Percentiles rank a stretch among this genome's conserved stretches.
Evolutionary conservation across 768 basidiomycete species (phyloP).

Genomic region (Psilocybe tampanensis): DNA sequence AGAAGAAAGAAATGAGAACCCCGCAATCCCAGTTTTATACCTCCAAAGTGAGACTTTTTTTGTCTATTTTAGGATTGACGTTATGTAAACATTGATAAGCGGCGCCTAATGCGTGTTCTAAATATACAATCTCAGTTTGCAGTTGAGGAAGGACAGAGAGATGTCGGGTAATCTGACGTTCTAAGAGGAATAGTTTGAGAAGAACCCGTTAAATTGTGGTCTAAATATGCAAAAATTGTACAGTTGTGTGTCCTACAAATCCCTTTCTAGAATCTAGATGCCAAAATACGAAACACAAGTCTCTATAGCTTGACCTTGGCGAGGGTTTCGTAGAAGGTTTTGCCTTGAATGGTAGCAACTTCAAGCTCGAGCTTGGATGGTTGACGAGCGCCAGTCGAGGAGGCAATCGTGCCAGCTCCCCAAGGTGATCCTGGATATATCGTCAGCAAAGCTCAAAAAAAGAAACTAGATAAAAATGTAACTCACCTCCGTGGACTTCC

Average conservation of each 20-base stretch:
- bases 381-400: slow-evolving; percentile 57
- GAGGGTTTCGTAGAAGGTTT: slow-evolving; percentile 52
- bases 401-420: slow-evolving; percentile 76
- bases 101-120: too few species aligned
- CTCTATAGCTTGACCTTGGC: slow-evolving; percentile 42
- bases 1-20: not conserved
- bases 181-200: too few species aligned
- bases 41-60: not conserved
- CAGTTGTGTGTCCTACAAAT: too few species aligned
- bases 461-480: not conserved
- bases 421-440: slow-evolving; percentile 64
- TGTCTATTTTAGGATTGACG: too few species aligned
- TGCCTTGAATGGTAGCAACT: slow-evolving; percentile 60
- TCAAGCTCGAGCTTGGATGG: slow-evolving; percentile 59
- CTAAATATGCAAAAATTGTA: too few species aligned
- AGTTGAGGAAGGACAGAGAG: too few species aligned
- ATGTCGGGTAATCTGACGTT: too few species aligned
- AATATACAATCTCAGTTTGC: too few species aligned
- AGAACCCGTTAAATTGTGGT: too few species aligned
- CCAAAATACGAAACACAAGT: too few species aligned
- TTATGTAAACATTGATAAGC: too few species aligned
- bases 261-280: too few species aligned
- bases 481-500: slow-evolving; percentile 66
- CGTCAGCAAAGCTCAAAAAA: not conserved
- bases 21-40: not conserved